phyloP scores from a whole-genome alignment of 805 yeast genomes.

The Candida pseudofarinosa region DNA sequence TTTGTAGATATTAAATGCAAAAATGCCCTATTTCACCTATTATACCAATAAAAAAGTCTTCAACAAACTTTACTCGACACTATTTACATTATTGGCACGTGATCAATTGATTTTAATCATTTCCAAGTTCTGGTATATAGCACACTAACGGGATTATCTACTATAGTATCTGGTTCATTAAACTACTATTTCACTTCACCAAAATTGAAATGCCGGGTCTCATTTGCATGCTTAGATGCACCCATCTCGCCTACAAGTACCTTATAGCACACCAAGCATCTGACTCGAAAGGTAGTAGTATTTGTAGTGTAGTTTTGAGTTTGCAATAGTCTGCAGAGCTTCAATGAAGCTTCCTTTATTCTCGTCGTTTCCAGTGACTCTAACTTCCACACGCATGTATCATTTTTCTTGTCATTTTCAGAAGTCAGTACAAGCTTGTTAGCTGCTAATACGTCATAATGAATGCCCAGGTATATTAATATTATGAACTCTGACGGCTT shows the following conservation, averaged over 20 bases:
- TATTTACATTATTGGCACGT: background rate
- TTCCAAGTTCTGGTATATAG: too few species aligned
- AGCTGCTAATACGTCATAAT: conserved; percentile 61
- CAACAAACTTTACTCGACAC: background rate
- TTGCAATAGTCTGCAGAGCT: conserved; percentile 45
- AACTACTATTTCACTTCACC: conserved; percentile 44
- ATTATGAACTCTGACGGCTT: conserved; percentile 44
- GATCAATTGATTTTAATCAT: too few species aligned
- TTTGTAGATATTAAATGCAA: background rate
- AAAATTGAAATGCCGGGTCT: conserved; percentile 57
- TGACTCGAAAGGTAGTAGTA: conserved; percentile 52
- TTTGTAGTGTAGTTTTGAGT: conserved; percentile 59
- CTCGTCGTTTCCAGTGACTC: conserved; percentile 25
- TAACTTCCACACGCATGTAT: conserved; percentile 40
- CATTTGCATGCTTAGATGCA: conserved; percentile 59
- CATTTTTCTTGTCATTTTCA: conserved; percentile 24
- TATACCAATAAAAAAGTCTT: background rate
- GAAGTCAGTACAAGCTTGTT: conserved; percentile 16
- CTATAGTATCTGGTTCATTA: too few species aligned
- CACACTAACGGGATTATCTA: too few species aligned
- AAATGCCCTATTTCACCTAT: background rate
- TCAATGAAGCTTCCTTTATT: conserved; percentile 33
- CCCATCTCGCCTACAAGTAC: conserved; percentile 59
- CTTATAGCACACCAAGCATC: conserved; percentile 53
- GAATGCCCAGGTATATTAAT: conserved; percentile 65